Evolutionary conservation across 208 protist genomes (phyloP), one percentile per base, ranked within the genome.

Genomic region (Porcisia hertigi): DNA sequence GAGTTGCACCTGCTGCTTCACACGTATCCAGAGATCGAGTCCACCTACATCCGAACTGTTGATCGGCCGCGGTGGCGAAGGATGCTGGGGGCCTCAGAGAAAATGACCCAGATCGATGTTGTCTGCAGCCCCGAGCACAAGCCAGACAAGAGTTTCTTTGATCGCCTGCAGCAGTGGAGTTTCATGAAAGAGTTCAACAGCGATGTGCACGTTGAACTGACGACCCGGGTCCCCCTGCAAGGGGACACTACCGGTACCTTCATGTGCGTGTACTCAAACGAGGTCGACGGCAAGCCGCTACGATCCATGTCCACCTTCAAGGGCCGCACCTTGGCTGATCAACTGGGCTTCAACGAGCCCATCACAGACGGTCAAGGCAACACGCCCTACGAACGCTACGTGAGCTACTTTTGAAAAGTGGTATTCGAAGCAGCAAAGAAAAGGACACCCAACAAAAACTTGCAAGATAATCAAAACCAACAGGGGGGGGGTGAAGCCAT

Each of bases 101-200:
- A 85, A 67, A 86, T 94, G 81, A 96, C 93, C 3, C 91, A 94
- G 76, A 94, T 97, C 66, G 93, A 97, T 70, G 87, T 97, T 6
- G 85, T 97, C 30, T 73, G 84, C 69, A 55, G 53, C 55, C 60
- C 80, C 14, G 76, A 49, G 23, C 43, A 45, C 55, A 92, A 91
- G 71, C 86, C 88, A 4, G 69, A 84, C 69, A 58, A 70, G 41
- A 82, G 69, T 9, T 92, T 96, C 63, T 87, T 94, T 72, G 73
- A 84, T 23, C 86, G 86, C 62, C 84, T 97, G 14, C 83, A 95
- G 80, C 87, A 80, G 14, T 97, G 94, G 92, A 94, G 89, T 77
- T 97, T 93, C 73, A 90, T 97, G 86, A 69, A 77, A 18, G 91
- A 97, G 86, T 96, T 96, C 73, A 78, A 91, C 76, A 90, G 86